Conservation (phyloP, 305 asterid species). For the Fraxinus floribunda region DNA sequence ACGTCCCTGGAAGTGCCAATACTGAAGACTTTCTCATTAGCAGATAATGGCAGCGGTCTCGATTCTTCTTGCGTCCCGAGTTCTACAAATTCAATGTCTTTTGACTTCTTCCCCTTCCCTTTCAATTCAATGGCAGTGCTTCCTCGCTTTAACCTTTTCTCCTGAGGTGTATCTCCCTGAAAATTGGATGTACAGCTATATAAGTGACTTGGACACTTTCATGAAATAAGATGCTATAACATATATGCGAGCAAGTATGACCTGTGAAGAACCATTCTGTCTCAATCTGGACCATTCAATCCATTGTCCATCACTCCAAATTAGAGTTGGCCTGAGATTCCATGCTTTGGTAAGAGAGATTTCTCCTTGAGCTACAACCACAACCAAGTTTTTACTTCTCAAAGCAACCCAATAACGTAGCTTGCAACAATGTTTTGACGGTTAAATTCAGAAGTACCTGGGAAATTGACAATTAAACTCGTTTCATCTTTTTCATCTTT, state of each 20-base stretch:
- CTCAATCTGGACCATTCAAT: constrained; percentile 60
- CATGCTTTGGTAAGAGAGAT: constrained; percentile 57
- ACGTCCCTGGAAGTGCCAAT: constrained; percentile 59
- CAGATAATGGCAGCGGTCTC: constrained; percentile 52
- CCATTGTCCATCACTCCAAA: constrained; percentile 91
- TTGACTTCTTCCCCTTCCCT: constrained; percentile 48
- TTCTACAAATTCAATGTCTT: constrained; percentile 39
- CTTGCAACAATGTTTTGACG: constrained; percentile 4
- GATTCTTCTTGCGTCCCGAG: constrained; percentile 44
- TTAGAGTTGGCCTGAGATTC: constrained; percentile 79
- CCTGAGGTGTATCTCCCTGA: constrained; percentile 84
- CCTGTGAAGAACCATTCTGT: constrained; percentile 55
- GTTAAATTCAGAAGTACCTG: too few species aligned
- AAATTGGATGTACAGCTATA: constrained; percentile 26
- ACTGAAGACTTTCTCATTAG: constrained; percentile 57
- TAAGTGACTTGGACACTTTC: constrained; percentile 3
- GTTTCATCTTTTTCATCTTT: constrained; percentile 41
- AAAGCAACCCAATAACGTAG: not conserved
- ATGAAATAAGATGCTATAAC: constrained; percentile 7
- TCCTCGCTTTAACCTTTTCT: constrained; percentile 69
- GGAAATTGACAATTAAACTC: too few species aligned
- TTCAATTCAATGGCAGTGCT: constrained; percentile 42
- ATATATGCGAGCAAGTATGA: constrained; percentile 4
- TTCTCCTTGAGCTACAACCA: constrained; percentile 58
- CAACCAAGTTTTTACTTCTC: constrained; percentile 8